Base-by-base conservation (phyloP, 345 rosid genomes). In the Cardamine chenopodiifolia region DNA sequence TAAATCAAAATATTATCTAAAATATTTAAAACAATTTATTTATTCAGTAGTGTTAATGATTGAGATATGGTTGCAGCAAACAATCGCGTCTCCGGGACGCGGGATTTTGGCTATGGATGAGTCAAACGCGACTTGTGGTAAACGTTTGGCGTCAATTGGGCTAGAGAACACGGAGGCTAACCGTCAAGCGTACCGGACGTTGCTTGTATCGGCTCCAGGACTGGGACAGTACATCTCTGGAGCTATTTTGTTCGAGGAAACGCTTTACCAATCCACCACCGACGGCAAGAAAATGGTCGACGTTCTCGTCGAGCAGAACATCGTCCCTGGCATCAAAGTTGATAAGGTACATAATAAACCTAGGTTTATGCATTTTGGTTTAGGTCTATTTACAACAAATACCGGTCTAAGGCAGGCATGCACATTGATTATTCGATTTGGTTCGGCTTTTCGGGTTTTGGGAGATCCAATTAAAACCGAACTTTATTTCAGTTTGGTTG, bases 31-130 rank as follows among this genome's bases (percentile, higher is more conserved):
- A 39, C 10, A 3, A 19, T 35, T 67, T 40, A 1, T 9, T 79
- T 25, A 8, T 44, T 50, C 4, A 49, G 0, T 56, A 1, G 17
- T 31, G 22, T 31, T 55, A 2, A 15, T 32, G 57, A 3, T 31
- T 31, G 34, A 32, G 10, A 56, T 1, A 48, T 34, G 29, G 23
- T 48, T 57, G 67, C 74, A 93, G 98, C 86, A 87, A 88, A 91
- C 91, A 6, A 18, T 93, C 55, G 97, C 98, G 55, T 89, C 98
- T 1, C 98, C 97, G 0, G 96, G 98, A 25, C 90, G 92, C 57
- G 97, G 98, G 50, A 93, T 93, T 49, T 75, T 93, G 88, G 97
- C 98, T 66, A 93, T 94, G 98, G 97, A 94, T 11, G 98, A 94
- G 83, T 94, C 97, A 0, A 91, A 91, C 69, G 97, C 97, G 63